Evolutionary conservation across 2,329 filamentous ascomycete species (phyloP).

Genomic region (Botrytis squamosa): DNA sequence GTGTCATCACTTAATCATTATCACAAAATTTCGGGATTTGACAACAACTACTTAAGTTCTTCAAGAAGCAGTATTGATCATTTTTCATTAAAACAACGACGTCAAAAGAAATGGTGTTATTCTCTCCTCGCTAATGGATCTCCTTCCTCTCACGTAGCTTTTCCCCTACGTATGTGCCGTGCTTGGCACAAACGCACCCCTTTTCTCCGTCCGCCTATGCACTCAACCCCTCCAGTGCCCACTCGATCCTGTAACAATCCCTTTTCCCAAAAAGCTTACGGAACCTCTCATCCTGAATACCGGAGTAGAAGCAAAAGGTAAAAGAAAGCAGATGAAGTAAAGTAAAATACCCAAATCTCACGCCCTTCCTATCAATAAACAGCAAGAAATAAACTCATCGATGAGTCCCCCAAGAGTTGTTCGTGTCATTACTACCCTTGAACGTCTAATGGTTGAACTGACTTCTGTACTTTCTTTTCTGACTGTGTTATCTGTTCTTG

Average conservation of each 20-base stretch:
- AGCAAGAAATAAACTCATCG: constrained; percentile 13
- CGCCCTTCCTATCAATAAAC: not conserved
- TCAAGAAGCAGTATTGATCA: not conserved
- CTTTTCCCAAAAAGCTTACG: not conserved
- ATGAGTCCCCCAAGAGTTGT: constrained; percentile 11
- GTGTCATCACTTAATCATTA: not conserved
- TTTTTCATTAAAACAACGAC: not conserved
- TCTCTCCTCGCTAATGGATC: not conserved
- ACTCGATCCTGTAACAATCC: not conserved
- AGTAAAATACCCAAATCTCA: constrained; percentile 1
- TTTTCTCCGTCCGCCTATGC: not conserved
- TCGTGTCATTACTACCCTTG: constrained; percentile 17
- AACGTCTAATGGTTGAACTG: constrained; percentile 9
- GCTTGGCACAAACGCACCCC: not conserved
- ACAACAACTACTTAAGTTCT: not conserved
- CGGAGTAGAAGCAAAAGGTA: not conserved
- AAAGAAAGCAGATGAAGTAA: not conserved
- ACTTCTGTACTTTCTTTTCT: constrained; percentile 3
- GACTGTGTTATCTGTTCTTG: not conserved
- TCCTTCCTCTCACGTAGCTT: not conserved
- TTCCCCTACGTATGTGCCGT: not conserved
- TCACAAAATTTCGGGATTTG: not conserved
- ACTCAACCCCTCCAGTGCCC: not conserved
- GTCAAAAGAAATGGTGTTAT: not conserved
- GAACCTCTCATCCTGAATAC: not conserved